phyloP scores from a whole-genome alignment of 1,284 basidiomycete genomes.

The Ceratobasidium papillatum region DNA sequence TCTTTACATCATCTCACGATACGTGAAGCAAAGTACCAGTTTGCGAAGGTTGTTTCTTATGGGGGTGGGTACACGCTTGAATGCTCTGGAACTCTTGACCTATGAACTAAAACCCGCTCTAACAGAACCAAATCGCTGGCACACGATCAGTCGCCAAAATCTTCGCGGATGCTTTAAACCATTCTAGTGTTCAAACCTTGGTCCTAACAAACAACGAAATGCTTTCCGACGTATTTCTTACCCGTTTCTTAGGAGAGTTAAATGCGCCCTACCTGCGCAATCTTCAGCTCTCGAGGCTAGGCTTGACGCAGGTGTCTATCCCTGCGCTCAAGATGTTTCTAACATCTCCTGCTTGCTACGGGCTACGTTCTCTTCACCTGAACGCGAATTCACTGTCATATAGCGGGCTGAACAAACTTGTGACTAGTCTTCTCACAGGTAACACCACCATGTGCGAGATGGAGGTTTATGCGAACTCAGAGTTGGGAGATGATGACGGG shows the following conservation, averaged over 20 bases:
- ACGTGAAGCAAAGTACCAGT: slow-evolving; percentile 59
- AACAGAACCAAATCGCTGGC: slow-evolving; percentile 59
- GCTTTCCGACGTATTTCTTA: slow-evolving; percentile 61
- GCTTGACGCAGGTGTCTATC: slow-evolving; percentile 59
- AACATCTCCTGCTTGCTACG: slow-evolving; percentile 60
- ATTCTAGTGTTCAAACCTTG: slow-evolving; percentile 58
- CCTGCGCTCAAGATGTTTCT: slow-evolving; percentile 61
- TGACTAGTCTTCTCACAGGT: background rate
- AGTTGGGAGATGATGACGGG: background rate
- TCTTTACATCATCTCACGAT: slow-evolving; percentile 59
- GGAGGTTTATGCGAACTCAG: slow-evolving; percentile 34
- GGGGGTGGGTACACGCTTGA: slow-evolving; percentile 59
- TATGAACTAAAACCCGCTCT: slow-evolving; percentile 44
- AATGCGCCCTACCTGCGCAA: slow-evolving; percentile 60
- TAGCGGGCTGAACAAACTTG: slow-evolving; percentile 17
- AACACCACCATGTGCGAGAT: slow-evolving; percentile 32
- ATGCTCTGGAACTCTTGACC: background rate
- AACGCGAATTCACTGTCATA: slow-evolving; percentile 63
- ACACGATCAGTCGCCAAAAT: slow-evolving; percentile 51
- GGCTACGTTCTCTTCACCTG: slow-evolving; percentile 60
- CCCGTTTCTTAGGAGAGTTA: slow-evolving; percentile 61
- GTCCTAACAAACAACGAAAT: slow-evolving; percentile 57
- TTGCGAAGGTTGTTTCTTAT: slow-evolving; percentile 63
- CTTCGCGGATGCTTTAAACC: slow-evolving; percentile 61
- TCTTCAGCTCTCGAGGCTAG: slow-evolving; percentile 64